phyloP scores from a whole-genome alignment of 192 early-diverging fungal species.

The Jimgerdemannia lactiflua region DNA sequence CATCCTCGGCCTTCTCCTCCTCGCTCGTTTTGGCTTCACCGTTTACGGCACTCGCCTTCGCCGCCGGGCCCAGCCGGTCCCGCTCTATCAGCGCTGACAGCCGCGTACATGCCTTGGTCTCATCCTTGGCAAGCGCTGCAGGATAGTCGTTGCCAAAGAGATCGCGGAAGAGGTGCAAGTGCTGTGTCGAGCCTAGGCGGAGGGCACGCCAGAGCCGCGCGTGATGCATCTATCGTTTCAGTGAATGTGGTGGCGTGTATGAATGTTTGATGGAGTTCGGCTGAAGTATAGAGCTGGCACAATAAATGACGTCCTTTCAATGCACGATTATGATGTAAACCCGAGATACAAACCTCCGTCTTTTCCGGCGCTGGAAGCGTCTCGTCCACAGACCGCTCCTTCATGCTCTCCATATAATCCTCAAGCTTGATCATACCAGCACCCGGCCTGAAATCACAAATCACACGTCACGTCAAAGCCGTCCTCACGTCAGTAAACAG shows the following conservation, averaged over 20 bases:
- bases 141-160: conserved; percentile 5
- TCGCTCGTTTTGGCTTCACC: conserved; percentile 11
- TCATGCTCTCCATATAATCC: conserved; percentile 31
- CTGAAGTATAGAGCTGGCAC: background rate
- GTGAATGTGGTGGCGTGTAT: background rate
- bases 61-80: conserved; percentile 2
- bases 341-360: conserved; percentile 2
- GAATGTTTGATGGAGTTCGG: background rate
- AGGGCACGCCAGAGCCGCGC: conserved; percentile 42
- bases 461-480: too few species aligned
- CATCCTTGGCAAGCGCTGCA: conserved; percentile 9
- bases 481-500: too few species aligned
- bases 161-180: conserved; percentile 44
- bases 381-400: conserved; percentile 34
- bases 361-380: conserved; percentile 31
- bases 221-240: conserved; percentile 14
- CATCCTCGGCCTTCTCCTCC: background rate
- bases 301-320: background rate
- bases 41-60: conserved; percentile 2
- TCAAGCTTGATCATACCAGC: conserved; percentile 17
- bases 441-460: background rate
- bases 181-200: conserved; percentile 36
- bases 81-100: conserved; percentile 15
- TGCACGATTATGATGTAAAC: background rate
- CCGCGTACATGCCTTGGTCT: background rate